A percentile compares a stretch with the other conserved stretches of the same genome.
phyloP scores from a whole-genome alignment of 257 asterid species.

The Jasminum sambac region DNA sequence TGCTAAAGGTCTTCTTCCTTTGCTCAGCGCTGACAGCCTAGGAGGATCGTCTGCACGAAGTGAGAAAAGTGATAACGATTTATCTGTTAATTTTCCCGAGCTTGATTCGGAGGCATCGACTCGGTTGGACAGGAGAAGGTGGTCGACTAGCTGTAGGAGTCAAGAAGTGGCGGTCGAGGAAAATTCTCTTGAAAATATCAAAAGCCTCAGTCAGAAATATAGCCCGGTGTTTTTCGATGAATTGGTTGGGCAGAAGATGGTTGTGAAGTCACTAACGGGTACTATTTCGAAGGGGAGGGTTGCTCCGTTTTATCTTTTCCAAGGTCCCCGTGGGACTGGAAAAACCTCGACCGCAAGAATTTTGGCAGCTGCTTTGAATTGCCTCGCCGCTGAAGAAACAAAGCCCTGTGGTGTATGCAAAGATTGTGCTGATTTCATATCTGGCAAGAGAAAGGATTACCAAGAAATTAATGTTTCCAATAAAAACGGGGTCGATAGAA shows the following conservation, averaged over 20 bases:
- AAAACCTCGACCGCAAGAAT: slow-evolving; percentile 86
- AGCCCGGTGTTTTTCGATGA: slow-evolving; percentile 90
- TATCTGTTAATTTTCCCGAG: slow-evolving; percentile 71
- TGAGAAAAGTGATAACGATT: slow-evolving; percentile 67
- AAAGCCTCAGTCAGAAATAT: slow-evolving; percentile 80
- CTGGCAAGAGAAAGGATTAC: slow-evolving; percentile 63
- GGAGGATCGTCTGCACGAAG: slow-evolving; percentile 62
- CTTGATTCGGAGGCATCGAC: slow-evolving; percentile 86
- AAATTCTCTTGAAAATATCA: slow-evolving; percentile 61
- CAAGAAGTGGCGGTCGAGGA: slow-evolving; percentile 63
- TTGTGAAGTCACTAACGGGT: slow-evolving; percentile 69
- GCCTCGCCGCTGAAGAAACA: slow-evolving; percentile 74
- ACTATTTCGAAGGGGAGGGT: slow-evolving; percentile 67
- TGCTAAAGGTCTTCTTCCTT: slow-evolving; percentile 66
- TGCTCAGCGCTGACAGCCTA: slow-evolving; percentile 54
- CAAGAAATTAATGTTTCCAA: slow-evolving; percentile 77
- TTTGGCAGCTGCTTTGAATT: slow-evolving; percentile 84
- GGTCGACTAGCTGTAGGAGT: slow-evolving; percentile 87
- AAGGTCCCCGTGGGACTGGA: slow-evolving; percentile 98
- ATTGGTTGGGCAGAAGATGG: slow-evolving; percentile 80
- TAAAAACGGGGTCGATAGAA: slow-evolving; percentile 59
- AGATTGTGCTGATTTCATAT: slow-evolving; percentile 70
- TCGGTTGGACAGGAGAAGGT: slow-evolving; percentile 77
- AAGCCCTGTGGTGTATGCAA: slow-evolving; percentile 94
- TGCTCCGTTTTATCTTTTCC: slow-evolving; percentile 86